Conservation (phyloP, 2,329 filamentous ascomycete genomes). For the Chalaropsis ovoidea region DNA sequence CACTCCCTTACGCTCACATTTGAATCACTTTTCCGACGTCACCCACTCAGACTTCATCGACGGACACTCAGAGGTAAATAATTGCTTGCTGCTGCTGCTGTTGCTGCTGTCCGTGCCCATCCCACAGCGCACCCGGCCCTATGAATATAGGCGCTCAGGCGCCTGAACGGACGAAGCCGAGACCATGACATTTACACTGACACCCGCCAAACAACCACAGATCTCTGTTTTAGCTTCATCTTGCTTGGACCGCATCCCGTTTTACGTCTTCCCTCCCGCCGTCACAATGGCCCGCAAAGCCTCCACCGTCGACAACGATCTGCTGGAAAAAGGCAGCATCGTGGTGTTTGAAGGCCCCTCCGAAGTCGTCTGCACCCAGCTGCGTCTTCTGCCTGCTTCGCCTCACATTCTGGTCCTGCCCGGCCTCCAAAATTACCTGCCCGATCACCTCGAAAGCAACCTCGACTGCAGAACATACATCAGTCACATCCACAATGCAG, state of each 20-base stretch:
- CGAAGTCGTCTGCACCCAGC: constrained; percentile 48
- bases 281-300: constrained; percentile 41
- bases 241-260: constrained; percentile 5
- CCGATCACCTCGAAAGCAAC: constrained; percentile 29
- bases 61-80: not conserved
- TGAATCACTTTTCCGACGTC: not conserved
- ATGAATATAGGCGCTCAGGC: not conserved
- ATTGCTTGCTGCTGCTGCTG: not conserved
- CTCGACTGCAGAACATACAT: constrained; percentile 36
- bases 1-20: not conserved
- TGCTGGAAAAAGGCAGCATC: constrained; percentile 39
- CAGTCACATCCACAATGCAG: constrained; percentile 43
- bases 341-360: constrained; percentile 51
- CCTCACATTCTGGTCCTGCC: constrained; percentile 50
- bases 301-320: constrained; percentile 17
- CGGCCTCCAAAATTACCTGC: constrained; percentile 40
- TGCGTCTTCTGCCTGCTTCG: constrained; percentile 50
- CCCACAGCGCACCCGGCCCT: not conserved
- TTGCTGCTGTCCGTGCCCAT: not conserved
- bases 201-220: not conserved
- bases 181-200: constrained; percentile 2
- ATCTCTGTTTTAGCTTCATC: constrained; percentile 3
- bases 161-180: not conserved
- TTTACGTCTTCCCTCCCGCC: constrained; percentile 35
- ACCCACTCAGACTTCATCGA: not conserved